Evolutionary conservation across 257 asterid genomes (phyloP), one percentile per base, ranked within the genome.

Genomic region (Petrea volubilis): DNA sequence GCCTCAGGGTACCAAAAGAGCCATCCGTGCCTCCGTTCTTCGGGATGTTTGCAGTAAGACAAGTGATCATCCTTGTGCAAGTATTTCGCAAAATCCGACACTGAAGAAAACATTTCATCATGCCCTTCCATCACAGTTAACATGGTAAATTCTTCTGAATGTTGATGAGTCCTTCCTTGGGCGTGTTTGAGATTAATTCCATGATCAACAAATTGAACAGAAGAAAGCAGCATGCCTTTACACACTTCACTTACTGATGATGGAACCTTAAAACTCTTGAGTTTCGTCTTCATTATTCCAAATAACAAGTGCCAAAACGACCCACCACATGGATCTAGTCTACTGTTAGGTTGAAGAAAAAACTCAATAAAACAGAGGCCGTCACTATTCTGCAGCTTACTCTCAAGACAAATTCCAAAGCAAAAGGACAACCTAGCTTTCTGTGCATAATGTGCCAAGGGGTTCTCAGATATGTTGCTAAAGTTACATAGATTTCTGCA

Each of bases 401-500:
- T 62, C 28, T 18, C 17, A 13, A 58, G 46, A 52, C 18, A 50
- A 47, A 74, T 28, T 36, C 52, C 73, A 46, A 57, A 44, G 17
- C 50, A 25, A 21, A 20, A 41, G 29, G 74, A 46, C 27, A 66
- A 13, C 21, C 58, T 60, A 23, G 58, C 55, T 29, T 0, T n/a
- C 20, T 13, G 67, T 0, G 67, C 67, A 53, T 38, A 75, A 65
- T 75, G 75, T 11, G 62, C 79, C 34, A 20, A 29, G 6, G 75
- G 75, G 21, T 40, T 47, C 66, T 38, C 47, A 2, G 23, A 6
- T 40, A 60, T 50, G n/a, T n/a, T n/a, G 44, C 41, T 61, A 3
- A 50, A 31, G 52, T 68, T 27, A 23, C 50, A 9, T 15, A 68
- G 0, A 23, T 41, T 73, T 52, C 24, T 43, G 40, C n/a, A 15